These are phyloP conservation scores for Candida sphagnicola DNA, from an alignment of 805 yeast species.

Conservation along the genomic window DNA sequence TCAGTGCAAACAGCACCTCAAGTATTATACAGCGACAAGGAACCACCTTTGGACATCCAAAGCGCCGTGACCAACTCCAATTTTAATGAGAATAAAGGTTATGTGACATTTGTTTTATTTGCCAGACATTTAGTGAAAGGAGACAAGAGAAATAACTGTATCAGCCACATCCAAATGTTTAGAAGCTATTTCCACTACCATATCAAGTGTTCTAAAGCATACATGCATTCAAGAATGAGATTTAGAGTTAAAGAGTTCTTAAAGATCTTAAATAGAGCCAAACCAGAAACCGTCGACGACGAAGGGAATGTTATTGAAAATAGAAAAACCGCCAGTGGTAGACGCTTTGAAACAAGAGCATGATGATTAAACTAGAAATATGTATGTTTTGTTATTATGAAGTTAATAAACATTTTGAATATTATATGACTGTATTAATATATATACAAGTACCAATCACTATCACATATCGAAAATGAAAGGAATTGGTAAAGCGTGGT, in stretches of 20 bases:
- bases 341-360: constrained; percentile 47
- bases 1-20: constrained; percentile 98
- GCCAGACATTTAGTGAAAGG: constrained; percentile 69
- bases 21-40: constrained; percentile 83
- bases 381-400: too few relatives aligned
- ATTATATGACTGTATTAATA: too few relatives aligned
- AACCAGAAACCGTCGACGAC: constrained; percentile 83
- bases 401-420: too few relatives aligned
- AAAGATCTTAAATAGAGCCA: constrained; percentile 94
- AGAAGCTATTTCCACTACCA: constrained; percentile 98
- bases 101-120: constrained; percentile 69
- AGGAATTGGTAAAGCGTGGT: too few relatives aligned
- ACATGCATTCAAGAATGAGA: constrained; percentile 98
- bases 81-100: constrained; percentile 43
- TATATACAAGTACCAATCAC: not conserved
- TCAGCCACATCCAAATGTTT: constrained; percentile 86
- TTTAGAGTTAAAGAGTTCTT: constrained; percentile 89
- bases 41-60: constrained; percentile 81
- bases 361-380: not conserved
- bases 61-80: constrained; percentile 30
- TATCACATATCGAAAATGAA: too few relatives aligned
- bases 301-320: constrained; percentile 46
- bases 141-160: constrained; percentile 77
- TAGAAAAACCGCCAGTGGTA: constrained; percentile 70
- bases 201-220: constrained; percentile 97